phyloP scores from a whole-genome alignment of 2,329 filamentous ascomycete species.

The Coniochaeta pulveracea region DNA sequence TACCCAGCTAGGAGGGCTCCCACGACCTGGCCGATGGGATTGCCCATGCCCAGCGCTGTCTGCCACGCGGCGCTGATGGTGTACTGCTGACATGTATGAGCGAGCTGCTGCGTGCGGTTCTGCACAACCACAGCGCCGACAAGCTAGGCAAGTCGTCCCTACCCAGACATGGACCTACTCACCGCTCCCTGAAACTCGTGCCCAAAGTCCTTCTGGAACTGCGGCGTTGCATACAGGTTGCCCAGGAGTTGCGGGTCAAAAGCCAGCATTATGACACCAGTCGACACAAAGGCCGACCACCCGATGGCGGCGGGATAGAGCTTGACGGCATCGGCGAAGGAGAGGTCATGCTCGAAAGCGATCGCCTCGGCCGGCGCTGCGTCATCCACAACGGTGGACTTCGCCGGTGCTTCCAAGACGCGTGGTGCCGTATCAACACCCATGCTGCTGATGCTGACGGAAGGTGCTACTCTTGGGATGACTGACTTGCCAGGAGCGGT shows the following conservation, averaged over 20 bases:
- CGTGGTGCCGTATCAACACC: no score
- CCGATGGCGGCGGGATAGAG: constrained; percentile 33
- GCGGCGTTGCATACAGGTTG: constrained; percentile 47
- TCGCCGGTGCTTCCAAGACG: no score
- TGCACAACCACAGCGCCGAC: no score
- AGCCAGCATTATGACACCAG: constrained; percentile 49
- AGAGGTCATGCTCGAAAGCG: constrained; percentile 25
- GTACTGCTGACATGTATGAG: constrained; percentile 13
- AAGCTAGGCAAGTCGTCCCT: no score
- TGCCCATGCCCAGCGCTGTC: constrained; percentile 37
- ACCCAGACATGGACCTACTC: no score
- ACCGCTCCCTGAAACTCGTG: constrained; percentile 30
- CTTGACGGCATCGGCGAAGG: constrained; percentile 26
- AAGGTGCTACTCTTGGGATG: no score
- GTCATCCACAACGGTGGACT: constrained; percentile 6
- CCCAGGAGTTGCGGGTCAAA: constrained; percentile 56
- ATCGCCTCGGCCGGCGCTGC: constrained; percentile 22
- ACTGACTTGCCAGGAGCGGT: no score
- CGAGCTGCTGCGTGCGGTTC: no score
- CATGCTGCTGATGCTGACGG: no score
- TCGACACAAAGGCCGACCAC: constrained; percentile 49
- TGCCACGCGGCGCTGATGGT: constrained; percentile 32
- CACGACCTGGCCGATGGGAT: constrained; percentile 44
- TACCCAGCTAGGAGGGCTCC: constrained; percentile 39
- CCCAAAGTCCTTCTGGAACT: constrained; percentile 46